Evolutionary conservation across 179 eudicot species (phyloP), one percentile per base, ranked within the genome.

Genomic region (Dionaea muscipula): DNA sequence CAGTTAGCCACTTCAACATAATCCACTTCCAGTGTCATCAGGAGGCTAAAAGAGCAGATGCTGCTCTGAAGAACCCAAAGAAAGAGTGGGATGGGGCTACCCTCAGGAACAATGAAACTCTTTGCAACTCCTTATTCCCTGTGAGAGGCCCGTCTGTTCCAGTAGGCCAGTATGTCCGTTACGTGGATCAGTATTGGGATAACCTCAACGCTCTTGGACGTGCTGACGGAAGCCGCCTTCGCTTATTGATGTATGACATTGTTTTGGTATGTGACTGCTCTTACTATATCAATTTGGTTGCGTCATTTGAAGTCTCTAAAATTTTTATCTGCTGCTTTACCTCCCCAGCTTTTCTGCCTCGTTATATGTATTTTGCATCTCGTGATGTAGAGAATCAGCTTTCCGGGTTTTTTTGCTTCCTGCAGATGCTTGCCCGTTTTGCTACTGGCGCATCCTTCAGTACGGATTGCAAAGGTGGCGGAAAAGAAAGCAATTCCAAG

Each of bases 61-160:
- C 98, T 50, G 86, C 84, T 59, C 73, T 91, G 31, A 91, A 53
- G 68, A 77, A 53, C 60, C 96, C 98, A 4, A 91, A 91, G 68
- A 91, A 91, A 68, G 98, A 91, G 65, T 91, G 98, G 98, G 98
- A 91, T 51, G 98, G 98, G 23, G 98, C 98, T 44, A 78, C 98
- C 46, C 87, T 91, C 27, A 72, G 98, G 52, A 91, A 91, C 71
- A 91, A 87, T 7, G 98, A 84, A 62, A 91, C 98, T 21, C 93
- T 91, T 7, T 91, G 98, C 73, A 91, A 91, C 68, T 85, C 88
- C 60, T 65, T 91, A 31, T 91, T 84, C 65, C 98, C 98, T 45
- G 56, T 87, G 39, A 81, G 89, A 68, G 94, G 94, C 41, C 94
- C 96, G n/a, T 80, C 88, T 52, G 98, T 91, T 64, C 98, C 96